These are phyloP conservation scores for Peniophora sp. DNA, from an alignment of 1,284 basidiomycete species.

Conservation along the genomic window DNA sequence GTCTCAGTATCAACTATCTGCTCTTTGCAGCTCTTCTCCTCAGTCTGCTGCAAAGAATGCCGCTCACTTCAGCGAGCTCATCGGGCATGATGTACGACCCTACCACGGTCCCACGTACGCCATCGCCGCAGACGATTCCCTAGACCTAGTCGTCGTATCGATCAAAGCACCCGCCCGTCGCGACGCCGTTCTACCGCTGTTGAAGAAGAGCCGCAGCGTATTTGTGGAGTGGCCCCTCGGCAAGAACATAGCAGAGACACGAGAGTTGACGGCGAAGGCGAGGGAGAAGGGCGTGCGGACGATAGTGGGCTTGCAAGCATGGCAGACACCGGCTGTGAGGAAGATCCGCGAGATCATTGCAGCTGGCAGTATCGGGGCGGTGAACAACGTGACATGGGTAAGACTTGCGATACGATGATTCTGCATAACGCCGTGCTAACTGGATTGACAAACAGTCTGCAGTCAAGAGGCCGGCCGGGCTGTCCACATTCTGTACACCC, in stretches of 20 bases:
- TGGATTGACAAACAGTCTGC: background rate
- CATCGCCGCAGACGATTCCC: constrained; percentile 24
- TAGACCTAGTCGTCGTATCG: constrained; percentile 27
- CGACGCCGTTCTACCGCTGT: constrained; percentile 19
- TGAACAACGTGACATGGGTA: constrained; percentile 10
- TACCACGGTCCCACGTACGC: constrained; percentile 20
- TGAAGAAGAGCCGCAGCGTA: constrained; percentile 28
- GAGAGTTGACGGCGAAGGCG: constrained; percentile 23
- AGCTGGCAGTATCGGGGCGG: constrained; percentile 6
- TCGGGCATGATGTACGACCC: constrained; percentile 16
- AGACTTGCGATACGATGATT: background rate
- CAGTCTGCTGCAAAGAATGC: constrained; percentile 19
- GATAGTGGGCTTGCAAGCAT: constrained; percentile 26
- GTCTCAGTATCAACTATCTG: constrained; percentile 17
- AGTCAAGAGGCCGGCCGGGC: background rate
- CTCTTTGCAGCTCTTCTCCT: constrained; percentile 20
- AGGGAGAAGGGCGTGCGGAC: constrained; percentile 21
- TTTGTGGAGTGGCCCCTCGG: constrained; percentile 35
- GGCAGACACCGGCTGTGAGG: constrained; percentile 16
- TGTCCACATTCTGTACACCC: background rate
- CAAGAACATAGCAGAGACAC: constrained; percentile 18
- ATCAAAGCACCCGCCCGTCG: constrained; percentile 24
- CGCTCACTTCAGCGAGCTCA: constrained; percentile 16
- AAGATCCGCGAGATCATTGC: constrained; percentile 16
- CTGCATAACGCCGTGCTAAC: background rate